Evolutionary conservation across 176 grass and related monocot species (phyloP), one percentile per base, ranked within the genome.

Genomic region (Musa acuminata): DNA sequence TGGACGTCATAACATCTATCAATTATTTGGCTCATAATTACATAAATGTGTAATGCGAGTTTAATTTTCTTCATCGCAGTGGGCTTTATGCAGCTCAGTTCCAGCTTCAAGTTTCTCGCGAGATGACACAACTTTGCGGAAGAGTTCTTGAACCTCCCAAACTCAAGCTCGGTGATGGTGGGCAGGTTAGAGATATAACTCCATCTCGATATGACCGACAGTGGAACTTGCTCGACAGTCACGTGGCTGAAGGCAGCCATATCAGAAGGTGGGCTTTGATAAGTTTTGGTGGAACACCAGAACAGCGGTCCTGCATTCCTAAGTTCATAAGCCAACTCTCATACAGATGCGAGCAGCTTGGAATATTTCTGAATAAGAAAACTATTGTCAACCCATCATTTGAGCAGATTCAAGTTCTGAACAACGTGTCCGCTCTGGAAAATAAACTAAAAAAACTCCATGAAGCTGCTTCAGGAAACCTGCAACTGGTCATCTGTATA

Each of bases 141-240:
- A 88, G 93, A 83, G 87, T 96, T 79, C 89, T 96, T 59, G 84
- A 90, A 79, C 93, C 93, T 55, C 93, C 93, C 1, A 96, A 96
- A 78, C 83, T 96, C 24, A 96, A 87, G 76, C 85, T 96, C 13
- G 93, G 93, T 0, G 79, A 73, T 62, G 82, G 89, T 9, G 89
- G 93, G 59, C 87, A 78, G 55, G 77, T 96, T 48, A 92, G 78
- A 82, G 87, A 96, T 51, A 75, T 96, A 82, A 96, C 89, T 52
- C 93, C 93, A 64, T 85, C 86, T 9, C 77, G 93, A 52, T 84
- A 83, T 77, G 93, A 96, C 69, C 83, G 89, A 7, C 93, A 96
- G 69, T 96, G 93, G 93, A 96, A 83, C 64, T 83, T 96, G 65
- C 77, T 90, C 29, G 84, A 92, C 77, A 90, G 93, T 72, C 93